These are phyloP conservation scores for Ensete glaucum DNA, from an alignment of 176 grass and related monocot genomes.

Conservation along the genomic window DNA sequence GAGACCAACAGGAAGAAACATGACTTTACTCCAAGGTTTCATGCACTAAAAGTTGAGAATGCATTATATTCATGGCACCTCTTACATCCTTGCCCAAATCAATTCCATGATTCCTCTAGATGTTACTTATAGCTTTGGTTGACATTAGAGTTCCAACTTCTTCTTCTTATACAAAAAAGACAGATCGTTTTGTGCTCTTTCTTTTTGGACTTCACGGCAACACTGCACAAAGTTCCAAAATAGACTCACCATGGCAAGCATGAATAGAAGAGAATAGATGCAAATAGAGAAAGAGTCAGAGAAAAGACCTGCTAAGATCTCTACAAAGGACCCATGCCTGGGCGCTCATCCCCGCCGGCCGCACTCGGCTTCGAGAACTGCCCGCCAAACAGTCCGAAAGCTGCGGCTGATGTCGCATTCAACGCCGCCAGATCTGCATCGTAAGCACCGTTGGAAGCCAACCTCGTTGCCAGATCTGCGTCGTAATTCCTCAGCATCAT, in stretches of 20 bases:
- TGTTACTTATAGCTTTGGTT: too few relatives aligned
- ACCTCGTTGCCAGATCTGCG: slow-evolving; percentile 28
- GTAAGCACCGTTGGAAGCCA: slow-evolving; percentile 48
- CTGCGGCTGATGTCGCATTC: slow-evolving; percentile 6
- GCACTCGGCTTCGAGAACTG: slow-evolving; percentile 11
- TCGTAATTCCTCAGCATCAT: neutral
- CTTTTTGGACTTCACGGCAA: too few relatives aligned
- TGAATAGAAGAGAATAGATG: neutral
- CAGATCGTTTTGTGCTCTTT: too few relatives aligned
- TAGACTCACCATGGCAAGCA: neutral
- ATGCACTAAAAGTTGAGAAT: too few relatives aligned
- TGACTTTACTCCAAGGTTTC: too few relatives aligned
- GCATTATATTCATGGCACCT: too few relatives aligned
- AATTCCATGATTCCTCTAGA: too few relatives aligned
- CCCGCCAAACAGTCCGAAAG: neutral
- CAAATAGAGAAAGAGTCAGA: neutral
- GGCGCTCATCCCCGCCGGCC: neutral
- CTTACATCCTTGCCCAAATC: too few relatives aligned
- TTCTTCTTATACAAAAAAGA: too few relatives aligned
- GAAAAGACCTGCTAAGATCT: neutral
- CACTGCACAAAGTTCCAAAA: neutral
- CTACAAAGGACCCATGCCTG: slow-evolving; percentile 2
- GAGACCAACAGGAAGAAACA: too few relatives aligned
- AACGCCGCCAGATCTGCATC: slow-evolving; percentile 34
- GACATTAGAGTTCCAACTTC: too few relatives aligned